A percentile compares a stretch with the other conserved stretches of the same genome.
Evolutionary conservation across 2,329 filamentous ascomycete genomes (phyloP).

Genomic region (Zasmidium angulare): DNA sequence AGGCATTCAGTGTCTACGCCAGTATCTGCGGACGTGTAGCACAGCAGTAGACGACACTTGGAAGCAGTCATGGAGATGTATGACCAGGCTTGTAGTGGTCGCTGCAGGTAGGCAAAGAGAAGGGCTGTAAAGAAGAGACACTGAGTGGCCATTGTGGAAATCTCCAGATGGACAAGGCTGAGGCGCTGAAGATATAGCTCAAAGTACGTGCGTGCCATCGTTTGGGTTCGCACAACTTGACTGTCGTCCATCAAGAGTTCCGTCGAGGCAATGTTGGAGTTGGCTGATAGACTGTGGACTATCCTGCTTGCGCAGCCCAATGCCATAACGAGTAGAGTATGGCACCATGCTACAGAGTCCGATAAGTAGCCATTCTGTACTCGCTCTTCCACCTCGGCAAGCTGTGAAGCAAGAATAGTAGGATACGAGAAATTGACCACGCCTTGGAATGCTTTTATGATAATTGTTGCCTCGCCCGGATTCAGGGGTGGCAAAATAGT

Average conservation of each 20-base stretch:
- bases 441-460: neutral
- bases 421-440: neutral
- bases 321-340: constrained; percentile 12
- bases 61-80: constrained; percentile 15
- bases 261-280: no score
- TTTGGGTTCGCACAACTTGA: neutral
- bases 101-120: constrained; percentile 16
- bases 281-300: no score
- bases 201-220: neutral
- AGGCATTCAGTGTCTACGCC: constrained; percentile 14
- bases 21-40: constrained; percentile 16
- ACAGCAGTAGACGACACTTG: constrained; percentile 14
- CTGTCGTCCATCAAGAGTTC: constrained; percentile 3
- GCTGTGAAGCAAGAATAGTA: neutral
- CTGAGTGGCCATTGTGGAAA: constrained; percentile 12
- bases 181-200: neutral
- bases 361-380: neutral
- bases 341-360: constrained; percentile 8
- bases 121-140: constrained; percentile 17
- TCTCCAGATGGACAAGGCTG: constrained; percentile 9
- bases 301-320: constrained; percentile 7
- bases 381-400: neutral
- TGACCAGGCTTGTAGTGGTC: constrained; percentile 14
- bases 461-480: neutral
- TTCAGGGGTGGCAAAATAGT: constrained; percentile 1